These are phyloP conservation scores for Suhomyces yuchorum DNA, from an alignment of 1,139 yeast genomes.

Conservation along the genomic window DNA sequence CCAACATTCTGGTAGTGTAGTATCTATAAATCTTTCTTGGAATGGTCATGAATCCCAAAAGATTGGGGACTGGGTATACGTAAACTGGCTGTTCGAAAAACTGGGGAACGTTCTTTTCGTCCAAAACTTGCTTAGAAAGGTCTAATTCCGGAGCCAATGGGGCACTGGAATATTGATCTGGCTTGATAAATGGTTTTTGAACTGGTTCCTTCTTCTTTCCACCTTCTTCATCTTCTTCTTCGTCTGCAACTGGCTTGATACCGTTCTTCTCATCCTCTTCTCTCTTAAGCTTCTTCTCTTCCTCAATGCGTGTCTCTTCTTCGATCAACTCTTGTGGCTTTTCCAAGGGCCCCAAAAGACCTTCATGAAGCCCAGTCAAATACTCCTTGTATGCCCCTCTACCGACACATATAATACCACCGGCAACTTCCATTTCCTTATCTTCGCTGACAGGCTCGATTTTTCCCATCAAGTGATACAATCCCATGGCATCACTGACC, in stretches of 20 bases:
- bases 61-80: constrained; percentile 71
- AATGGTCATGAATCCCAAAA: constrained; percentile 75
- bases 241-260: constrained; percentile 18
- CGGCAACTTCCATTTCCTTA: constrained; percentile 53
- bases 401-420: constrained; percentile 91
- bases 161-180: constrained; percentile 56
- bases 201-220: constrained; percentile 45
- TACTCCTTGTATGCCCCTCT: constrained; percentile 96
- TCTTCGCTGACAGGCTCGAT: constrained; percentile 50
- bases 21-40: constrained; percentile 79
- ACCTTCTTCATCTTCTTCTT: constrained; percentile 20
- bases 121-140: constrained; percentile 25
- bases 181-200: constrained; percentile 62
- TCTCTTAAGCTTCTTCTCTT: constrained; percentile 20
- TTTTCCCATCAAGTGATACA: constrained; percentile 45
- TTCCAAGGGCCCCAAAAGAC: constrained; percentile 87
- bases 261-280: constrained; percentile 20
- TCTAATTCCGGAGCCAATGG: constrained; percentile 64
- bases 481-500: constrained; percentile 60
- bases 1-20: constrained; percentile 70
- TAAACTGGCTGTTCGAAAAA: constrained; percentile 74
- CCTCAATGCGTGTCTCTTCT: constrained; percentile 31
- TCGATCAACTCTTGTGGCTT: constrained; percentile 48
- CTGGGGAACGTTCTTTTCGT: constrained; percentile 52
- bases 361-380: constrained; percentile 88